These are phyloP conservation scores for Aspergillus cristatus DNA, from an alignment of 495 filamentous ascomycete genomes.

Conservation along the genomic window DNA sequence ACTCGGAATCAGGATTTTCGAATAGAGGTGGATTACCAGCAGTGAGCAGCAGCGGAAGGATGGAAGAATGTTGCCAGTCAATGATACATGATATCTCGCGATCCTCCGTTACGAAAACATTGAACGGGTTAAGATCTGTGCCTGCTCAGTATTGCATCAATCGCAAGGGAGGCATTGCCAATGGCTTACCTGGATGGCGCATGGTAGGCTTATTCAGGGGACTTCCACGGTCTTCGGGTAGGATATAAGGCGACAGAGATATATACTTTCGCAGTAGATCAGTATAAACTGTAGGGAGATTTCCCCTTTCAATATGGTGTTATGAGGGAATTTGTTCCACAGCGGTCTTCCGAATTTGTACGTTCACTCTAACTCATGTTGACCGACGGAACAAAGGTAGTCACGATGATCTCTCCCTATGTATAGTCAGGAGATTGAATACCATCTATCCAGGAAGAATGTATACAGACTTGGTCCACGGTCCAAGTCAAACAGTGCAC, in stretches of 20 bases:
- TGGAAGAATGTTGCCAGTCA: no score
- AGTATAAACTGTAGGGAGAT: neutral
- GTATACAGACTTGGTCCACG: neutral
- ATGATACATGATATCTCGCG: neutral
- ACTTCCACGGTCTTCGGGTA: neutral
- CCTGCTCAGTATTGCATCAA: neutral
- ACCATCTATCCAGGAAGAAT: no score
- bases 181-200: neutral
- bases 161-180: neutral
- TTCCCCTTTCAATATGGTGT: neutral
- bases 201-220: neutral
- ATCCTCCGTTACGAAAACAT: neutral
- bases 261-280: neutral
- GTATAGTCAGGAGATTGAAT: neutral
- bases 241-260: neutral
- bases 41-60: no score
- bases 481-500: neutral
- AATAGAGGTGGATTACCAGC: no score
- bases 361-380: neutral
- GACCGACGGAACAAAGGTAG: neutral
- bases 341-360: neutral
- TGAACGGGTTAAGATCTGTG: neutral
- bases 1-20: no score
- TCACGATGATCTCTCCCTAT: neutral
- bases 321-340: neutral